Evolutionary conservation across 139 green algal genomes (phyloP), one percentile per base, ranked within the genome.

Genomic region (Chlorella vulgaris): DNA sequence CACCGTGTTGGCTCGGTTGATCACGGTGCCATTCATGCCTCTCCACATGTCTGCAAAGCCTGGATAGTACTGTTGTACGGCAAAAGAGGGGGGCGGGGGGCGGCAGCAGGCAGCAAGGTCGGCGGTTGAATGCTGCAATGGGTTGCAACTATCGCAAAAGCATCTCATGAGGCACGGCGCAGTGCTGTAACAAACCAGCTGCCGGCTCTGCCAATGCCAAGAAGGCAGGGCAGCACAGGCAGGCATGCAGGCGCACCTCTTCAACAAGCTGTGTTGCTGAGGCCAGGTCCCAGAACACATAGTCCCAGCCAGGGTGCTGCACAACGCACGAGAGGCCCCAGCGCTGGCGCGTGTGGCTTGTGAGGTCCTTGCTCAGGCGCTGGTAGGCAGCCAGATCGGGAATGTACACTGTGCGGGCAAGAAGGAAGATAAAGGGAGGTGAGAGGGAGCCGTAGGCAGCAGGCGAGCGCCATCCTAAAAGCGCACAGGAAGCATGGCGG

Each of bases 271-370:
- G 10, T 7, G 21, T 33, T 15, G 61, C 61, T 7, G 61, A 15
- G 28, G 28, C 61, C 61, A 68, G 61, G 61, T 68, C 61, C 61
- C 61, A 68, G 18, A 68, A 68, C 61, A 68, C 61, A 19, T 68
- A 68, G 61, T 68, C 61, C 61, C 61, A 68, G 61, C 61, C 61
- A n/a, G 61, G 28, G n/a, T 68, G 61, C 61, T 39, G 28, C 28
- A 68, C 18, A 7, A 33, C 28, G 61, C 61, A 68, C 18, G 61
- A 68, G 10, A 18, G 61, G 28, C 61, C 61, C 61, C 61, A 68
- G 28, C n/a, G 28, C 61, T 31, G 7, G 28, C 61, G 61, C 7
- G n/a, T 68, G 61, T 19, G 7, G 28, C n/a, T 35, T 7, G 18
- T 21, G 8, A 10, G 28, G 61, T 68, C 61, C 7, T 21, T 7